phyloP scores from a whole-genome alignment of 1,284 basidiomycete species.

The Retiboletus flavoniger region DNA sequence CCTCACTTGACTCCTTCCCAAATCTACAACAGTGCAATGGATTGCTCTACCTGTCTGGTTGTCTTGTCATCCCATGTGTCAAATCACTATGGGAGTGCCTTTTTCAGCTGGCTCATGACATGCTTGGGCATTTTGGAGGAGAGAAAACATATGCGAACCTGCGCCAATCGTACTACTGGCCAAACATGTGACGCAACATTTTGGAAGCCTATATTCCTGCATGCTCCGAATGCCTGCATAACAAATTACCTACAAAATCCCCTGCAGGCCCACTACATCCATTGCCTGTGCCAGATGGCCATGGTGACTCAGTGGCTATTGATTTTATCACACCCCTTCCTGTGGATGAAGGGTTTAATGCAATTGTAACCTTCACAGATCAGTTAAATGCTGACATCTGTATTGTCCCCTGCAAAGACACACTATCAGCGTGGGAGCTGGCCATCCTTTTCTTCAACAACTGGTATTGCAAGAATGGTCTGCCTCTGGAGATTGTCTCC shows the following conservation, averaged over 20 bases:
- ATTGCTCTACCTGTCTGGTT: neutral
- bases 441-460: constrained; percentile 12
- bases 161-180: constrained; percentile 40
- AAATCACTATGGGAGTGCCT: neutral
- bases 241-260: constrained; percentile 24
- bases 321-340: constrained; percentile 39
- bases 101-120: neutral
- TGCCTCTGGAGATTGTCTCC: constrained; percentile 25
- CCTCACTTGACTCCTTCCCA: neutral
- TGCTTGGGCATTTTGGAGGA: neutral
- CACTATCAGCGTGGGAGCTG: constrained; percentile 33
- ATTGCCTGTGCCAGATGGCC: constrained; percentile 29
- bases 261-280: constrained; percentile 33
- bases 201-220: constrained; percentile 29
- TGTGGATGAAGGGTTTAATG: constrained; percentile 27
- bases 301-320: constrained; percentile 28
- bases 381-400: constrained; percentile 36
- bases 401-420: constrained; percentile 35
- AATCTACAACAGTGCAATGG: neutral
- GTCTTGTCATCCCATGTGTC: neutral
- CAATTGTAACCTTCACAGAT: constrained; percentile 43
- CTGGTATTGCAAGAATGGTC: constrained; percentile 41
- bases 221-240: constrained; percentile 37
- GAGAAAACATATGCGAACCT: constrained; percentile 7
- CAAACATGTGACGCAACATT: constrained; percentile 37